Base-by-base conservation (phyloP, 202 grass and related monocot species). In the Musa balbisiana region DNA sequence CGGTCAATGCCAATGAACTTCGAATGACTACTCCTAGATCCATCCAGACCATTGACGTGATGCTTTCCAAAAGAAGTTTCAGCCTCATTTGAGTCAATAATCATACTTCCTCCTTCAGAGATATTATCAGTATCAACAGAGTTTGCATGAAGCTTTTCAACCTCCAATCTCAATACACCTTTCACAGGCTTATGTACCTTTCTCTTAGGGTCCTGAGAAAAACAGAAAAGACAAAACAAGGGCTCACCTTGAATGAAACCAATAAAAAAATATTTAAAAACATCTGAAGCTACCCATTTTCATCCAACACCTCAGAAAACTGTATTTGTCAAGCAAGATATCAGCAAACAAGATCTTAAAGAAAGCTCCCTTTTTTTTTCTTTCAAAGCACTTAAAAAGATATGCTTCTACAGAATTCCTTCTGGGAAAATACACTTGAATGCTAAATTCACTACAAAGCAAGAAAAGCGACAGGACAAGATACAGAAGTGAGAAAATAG, bases 141-240 rank as follows among this genome's bases (percentile, higher is more conserved):
- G 51, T 84, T 59, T 80, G 85, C 77, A 76, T 88, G 91, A 76
- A 99, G 83, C 80, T 92, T 99, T 81, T 95, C 91, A 81, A 99
- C 87, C 88, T 99, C 95, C 82, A 99, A 77, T 73, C 72, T 88
- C 54, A 99, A 76, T 80, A 95, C 85, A 71, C 88, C 91, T 92
- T 99, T 99, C 63, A 99, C 95, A 16, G 95, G 91, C 81, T 99
- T 99, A 85, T 99, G 95, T 68, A 94, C 85, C 85, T 99, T 99
- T 59, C 95, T 81, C 90, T 99, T 99, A 27, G 95, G 95, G 59
- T 99, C 95, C 95, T 99, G 81, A 82, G 80, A 53, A 55, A 14
- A 23, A 63, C 50, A 69, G 67, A 58, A 24, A 53, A 10, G 72
- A 19, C 15, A 33, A 59, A 79, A 27, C 49, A 22, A 80, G 70